A percentile compares a stretch with the other conserved stretches of the same genome.
phyloP scores from a whole-genome alignment of 2,329 filamentous ascomycete species.

The Hysterium pulicare region DNA sequence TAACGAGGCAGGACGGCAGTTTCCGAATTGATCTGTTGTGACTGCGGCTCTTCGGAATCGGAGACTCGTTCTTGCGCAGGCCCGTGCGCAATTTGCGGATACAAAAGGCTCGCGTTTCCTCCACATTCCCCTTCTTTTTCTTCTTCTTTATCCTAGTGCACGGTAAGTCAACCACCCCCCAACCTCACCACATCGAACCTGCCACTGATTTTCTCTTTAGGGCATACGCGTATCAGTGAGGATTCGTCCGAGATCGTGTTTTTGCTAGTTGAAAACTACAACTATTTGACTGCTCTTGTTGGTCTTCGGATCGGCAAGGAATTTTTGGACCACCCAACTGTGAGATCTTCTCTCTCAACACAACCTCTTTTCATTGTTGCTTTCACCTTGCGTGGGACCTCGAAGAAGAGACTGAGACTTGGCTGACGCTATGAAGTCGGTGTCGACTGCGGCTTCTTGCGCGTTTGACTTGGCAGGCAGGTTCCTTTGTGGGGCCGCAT shows the following conservation, averaged over 20 bases:
- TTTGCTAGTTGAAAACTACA: constrained; percentile 90
- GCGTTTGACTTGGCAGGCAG: too few relatives aligned
- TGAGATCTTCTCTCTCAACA: constrained; percentile 18
- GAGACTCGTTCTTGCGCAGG: too few relatives aligned
- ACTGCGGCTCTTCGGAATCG: too few relatives aligned
- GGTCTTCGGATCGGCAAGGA: constrained; percentile 64
- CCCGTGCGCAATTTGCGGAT: too few relatives aligned
- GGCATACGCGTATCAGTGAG: constrained; percentile 73
- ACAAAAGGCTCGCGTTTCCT: constrained; percentile 5
- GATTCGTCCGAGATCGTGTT: constrained; percentile 83
- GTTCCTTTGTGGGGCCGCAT: too few relatives aligned
- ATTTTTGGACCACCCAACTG: constrained; percentile 17
- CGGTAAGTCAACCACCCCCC: constrained; percentile 48
- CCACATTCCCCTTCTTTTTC: constrained; percentile 40
- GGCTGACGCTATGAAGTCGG: background rate
- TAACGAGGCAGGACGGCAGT: too few relatives aligned
- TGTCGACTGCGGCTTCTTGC: too few relatives aligned
- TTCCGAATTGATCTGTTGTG: too few relatives aligned
- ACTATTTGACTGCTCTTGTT: constrained; percentile 67
- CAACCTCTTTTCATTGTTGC: constrained; percentile 52
- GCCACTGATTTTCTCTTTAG: background rate
- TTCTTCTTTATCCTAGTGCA: constrained; percentile 61
- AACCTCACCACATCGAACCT: background rate
- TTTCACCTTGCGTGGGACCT: constrained; percentile 43
- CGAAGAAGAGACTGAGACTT: constrained; percentile 47